Evolutionary conservation across 805 yeast species (phyloP), one percentile per base, ranked within the genome.

Genomic region (Alloascoidea hylecoeti): DNA sequence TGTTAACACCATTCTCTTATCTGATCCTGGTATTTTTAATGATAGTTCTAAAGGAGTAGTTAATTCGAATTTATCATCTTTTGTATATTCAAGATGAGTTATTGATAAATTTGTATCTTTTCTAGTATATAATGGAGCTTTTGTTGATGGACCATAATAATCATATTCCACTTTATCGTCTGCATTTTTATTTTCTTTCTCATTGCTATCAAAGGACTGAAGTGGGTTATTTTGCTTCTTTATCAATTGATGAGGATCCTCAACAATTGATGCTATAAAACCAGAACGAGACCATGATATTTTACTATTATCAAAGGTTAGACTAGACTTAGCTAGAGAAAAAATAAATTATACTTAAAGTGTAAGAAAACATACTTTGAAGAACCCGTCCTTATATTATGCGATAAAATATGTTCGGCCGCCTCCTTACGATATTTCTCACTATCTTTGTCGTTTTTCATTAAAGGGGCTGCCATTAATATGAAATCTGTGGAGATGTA

Each of bases 11-110:
- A 38, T 49, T 17, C 35, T 39, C 28, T 39, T 39, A 14, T 44
- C 35, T 17, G 50, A 41, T 27, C 44, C 47, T 13, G 45, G 49
- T 9, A 36, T 17, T 39, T 33, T 43, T 47, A 44, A 41, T 43
- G 42, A 41, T 23, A 64, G 50, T 18, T 53, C 55, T 17, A 67
- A 63, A 1, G 83, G 72, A 5, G 65, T 60, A 1, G 86, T 82
- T 42, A 86, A 61, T 46, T 76, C 75, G 96, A 96, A 89, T 35
- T 66, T 57, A 23, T 66, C 64, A 1, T 96, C 96, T 52, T 83
- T 78, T 12, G 72, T 56, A 42, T 85, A 75, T 47, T 78, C 88
- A 41, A 85, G 50, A 55, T 78, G 75, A 0, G 94, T 77, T 42
- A 83, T 57, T 36, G 63, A 59, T 16, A 84, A 53, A 47, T 40